A percentile compares a stretch with the other conserved stretches of the same genome.
Evolutionary conservation across 495 filamentous ascomycete genomes (phyloP).

Genomic region (Penicillium arizonense): DNA sequence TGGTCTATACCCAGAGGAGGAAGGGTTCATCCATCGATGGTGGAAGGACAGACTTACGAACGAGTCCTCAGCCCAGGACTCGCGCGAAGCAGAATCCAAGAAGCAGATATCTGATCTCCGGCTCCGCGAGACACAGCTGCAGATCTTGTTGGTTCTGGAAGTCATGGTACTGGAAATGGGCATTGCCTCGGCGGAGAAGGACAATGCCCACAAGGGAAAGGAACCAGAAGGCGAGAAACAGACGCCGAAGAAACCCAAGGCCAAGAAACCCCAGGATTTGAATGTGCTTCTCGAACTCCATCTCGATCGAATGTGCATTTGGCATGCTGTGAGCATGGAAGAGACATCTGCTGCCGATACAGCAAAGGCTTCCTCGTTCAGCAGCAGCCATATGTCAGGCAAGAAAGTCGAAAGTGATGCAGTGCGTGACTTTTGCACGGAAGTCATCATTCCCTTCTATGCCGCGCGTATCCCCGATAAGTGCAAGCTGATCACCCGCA

Average conservation of each 20-base stretch:
- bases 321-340: slow-evolving; percentile 73
- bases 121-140: slow-evolving; percentile 78
- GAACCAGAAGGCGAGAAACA: slow-evolving; percentile 36
- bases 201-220: slow-evolving; percentile 21
- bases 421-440: slow-evolving; percentile 78
- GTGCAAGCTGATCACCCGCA: slow-evolving; percentile 76
- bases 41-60: slow-evolving; percentile 58
- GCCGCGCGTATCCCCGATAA: slow-evolving; percentile 77
- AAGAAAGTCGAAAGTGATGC: slow-evolving; percentile 54
- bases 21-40: slow-evolving; percentile 74
- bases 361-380: slow-evolving; percentile 29
- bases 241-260: slow-evolving; percentile 35
- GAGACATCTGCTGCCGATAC: slow-evolving; percentile 40
- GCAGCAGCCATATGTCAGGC: slow-evolving; percentile 30
- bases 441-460: slow-evolving; percentile 94
- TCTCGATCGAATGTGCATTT: slow-evolving; percentile 90
- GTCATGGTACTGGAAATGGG: slow-evolving; percentile 68
- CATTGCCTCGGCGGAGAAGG: slow-evolving; percentile 31
- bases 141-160: slow-evolving; percentile 88
- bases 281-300: slow-evolving; percentile 74
- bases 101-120: slow-evolving; percentile 64
- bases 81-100: slow-evolving; percentile 54
- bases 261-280: slow-evolving; percentile 58
- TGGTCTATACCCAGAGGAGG: slow-evolving; percentile 74
- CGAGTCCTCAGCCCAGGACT: slow-evolving; percentile 35